Conservation (phyloP, 176 grass and related monocot genomes). For the Secale cereale region DNA sequence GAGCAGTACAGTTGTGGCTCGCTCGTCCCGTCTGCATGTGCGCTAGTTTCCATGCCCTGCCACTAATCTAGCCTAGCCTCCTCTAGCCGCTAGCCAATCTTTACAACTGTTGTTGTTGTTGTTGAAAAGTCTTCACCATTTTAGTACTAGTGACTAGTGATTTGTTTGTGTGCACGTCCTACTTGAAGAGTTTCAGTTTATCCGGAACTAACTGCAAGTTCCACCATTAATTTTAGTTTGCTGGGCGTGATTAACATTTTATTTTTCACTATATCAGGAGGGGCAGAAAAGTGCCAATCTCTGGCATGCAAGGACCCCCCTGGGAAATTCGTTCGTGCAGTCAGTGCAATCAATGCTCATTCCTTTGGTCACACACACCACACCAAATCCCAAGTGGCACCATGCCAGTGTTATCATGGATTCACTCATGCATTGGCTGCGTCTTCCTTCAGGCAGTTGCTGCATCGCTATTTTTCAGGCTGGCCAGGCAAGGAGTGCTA, state of each 20-base stretch:
- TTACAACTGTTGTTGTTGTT: neutral
- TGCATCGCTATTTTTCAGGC: neutral
- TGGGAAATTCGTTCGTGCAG: neutral
- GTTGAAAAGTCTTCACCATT: neutral
- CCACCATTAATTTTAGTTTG: too few relatives aligned
- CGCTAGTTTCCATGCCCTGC: neutral
- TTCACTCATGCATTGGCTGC: neutral
- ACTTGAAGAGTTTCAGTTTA: neutral
- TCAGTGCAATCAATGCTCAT: conserved; percentile 18
- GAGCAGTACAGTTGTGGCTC: neutral
- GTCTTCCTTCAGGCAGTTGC: neutral
- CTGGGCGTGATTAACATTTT: neutral
- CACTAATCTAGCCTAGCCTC: neutral
- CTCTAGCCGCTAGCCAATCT: too few relatives aligned
- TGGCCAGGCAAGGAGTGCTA: neutral
- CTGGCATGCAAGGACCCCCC: neutral
- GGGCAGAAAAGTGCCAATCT: neutral
- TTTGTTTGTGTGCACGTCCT: neutral
- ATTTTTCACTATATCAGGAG: neutral
- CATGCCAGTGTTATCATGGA: neutral
- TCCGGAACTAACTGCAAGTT: neutral
- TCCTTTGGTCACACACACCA: neutral
- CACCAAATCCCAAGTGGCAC: neutral
- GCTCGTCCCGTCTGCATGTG: neutral
- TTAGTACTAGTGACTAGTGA: neutral